Evolutionary conservation across 495 filamentous ascomycete species (phyloP).

Genomic region (Ramalina peruviana): DNA sequence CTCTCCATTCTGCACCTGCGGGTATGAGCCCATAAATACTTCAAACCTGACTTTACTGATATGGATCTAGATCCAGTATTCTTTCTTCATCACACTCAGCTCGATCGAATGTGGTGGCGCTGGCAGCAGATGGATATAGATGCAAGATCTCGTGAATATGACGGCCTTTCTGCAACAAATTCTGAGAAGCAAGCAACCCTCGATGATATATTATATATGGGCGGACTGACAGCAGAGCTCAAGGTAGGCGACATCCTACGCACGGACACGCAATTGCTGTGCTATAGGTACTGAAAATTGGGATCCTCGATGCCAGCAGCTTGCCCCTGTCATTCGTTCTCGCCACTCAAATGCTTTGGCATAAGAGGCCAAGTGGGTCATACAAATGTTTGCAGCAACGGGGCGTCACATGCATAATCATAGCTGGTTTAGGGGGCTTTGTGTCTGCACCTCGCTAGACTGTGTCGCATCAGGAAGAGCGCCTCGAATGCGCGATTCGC

Average conservation of each 20-base stretch:
- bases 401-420: no score
- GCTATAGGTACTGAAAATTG: constrained; percentile 1
- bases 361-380: no score
- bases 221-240: not conserved
- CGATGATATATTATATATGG: not conserved
- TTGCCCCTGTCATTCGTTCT: no score
- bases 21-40: constrained; percentile 5
- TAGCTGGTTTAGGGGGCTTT: no score
- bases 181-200: not conserved
- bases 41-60: not conserved
- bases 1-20: not conserved
- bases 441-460: no score
- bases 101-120: constrained; percentile 43
- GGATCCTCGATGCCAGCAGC: no score
- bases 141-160: constrained; percentile 3
- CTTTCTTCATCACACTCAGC: constrained; percentile 41
- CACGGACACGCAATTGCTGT: not conserved
- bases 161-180: not conserved
- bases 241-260: not conserved
- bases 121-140: constrained; percentile 38
- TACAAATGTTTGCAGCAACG: no score
- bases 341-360: no score
- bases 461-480: no score
- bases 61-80: constrained; percentile 35
- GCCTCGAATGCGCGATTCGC: no score